phyloP scores from a whole-genome alignment of 495 filamentous ascomycete genomes.

The Podospora bellae-mahoneyi region DNA sequence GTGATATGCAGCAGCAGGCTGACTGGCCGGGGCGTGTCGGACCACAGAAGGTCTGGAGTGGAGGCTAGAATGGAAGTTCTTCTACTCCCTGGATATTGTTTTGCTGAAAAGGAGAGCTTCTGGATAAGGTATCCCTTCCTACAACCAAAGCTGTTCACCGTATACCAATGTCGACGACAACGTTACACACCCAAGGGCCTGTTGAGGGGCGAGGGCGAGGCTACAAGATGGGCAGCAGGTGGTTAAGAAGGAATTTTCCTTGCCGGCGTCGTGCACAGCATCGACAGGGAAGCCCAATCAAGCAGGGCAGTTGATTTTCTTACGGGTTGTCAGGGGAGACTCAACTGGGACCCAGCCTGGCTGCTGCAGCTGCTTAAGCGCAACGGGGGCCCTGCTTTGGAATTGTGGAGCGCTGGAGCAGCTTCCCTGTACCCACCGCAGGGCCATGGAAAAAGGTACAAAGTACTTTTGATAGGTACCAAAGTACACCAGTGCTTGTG shows the following conservation, averaged over 20 bases:
- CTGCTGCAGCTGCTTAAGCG: conserved; percentile 17
- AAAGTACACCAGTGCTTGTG: conserved; percentile 15
- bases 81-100: conserved; percentile 2
- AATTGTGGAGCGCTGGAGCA: conserved; percentile 25
- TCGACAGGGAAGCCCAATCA: conserved; percentile 36
- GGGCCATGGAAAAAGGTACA: conserved; percentile 4
- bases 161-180: not conserved
- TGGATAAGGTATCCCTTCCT: not conserved
- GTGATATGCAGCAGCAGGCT: not conserved
- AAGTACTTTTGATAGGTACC: not conserved
- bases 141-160: not conserved
- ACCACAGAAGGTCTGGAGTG: conserved; percentile 5
- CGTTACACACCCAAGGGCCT: conserved; percentile 19
- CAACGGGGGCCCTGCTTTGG: conserved; percentile 22
- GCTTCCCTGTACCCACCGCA: conserved; percentile 18
- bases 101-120: not conserved
- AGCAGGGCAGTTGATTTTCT: conserved; percentile 31
- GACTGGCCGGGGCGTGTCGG: conserved; percentile 9
- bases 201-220: conserved; percentile 13
- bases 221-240: conserved; percentile 16
- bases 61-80: conserved; percentile 14
- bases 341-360: conserved; percentile 5
- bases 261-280: conserved; percentile 23
- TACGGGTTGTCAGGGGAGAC: conserved; percentile 39
- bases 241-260: conserved; percentile 37